phyloP scores from a whole-genome alignment of 176 grass and related monocot species.

The Bonia amplexicaulis region DNA sequence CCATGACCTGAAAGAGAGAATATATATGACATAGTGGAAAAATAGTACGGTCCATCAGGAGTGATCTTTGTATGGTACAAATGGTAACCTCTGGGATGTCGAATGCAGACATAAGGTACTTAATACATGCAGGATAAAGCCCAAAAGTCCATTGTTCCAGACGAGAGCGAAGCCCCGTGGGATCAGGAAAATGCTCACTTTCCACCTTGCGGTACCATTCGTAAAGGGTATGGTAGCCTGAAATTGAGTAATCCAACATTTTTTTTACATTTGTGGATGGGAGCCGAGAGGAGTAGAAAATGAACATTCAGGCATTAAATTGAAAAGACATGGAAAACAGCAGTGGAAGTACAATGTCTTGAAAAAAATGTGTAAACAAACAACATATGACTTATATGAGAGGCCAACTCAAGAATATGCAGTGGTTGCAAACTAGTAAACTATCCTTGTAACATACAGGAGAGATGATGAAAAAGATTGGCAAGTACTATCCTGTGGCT shows the following conservation, averaged over 20 bases:
- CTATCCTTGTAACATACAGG: neutral
- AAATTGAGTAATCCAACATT: neutral
- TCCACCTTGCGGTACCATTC: slow-evolving; percentile 94
- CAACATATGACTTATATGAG: neutral
- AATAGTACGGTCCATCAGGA: neutral
- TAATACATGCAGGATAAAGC: slow-evolving; percentile 94
- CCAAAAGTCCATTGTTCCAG: slow-evolving; percentile 91
- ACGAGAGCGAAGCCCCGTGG: slow-evolving; percentile 67
- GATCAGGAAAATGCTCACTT: slow-evolving; percentile 91
- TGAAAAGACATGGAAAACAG: neutral
- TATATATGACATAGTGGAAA: neutral
- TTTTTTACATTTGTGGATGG: slow-evolving; percentile 10
- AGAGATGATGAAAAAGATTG: neutral
- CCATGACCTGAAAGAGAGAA: slow-evolving; percentile 68
- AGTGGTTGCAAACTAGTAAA: neutral
- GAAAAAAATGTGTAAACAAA: neutral
- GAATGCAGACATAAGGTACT: slow-evolving; percentile 99
- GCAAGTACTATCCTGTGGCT: neutral
- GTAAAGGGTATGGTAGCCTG: slow-evolving; percentile 95
- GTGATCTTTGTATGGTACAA: neutral
- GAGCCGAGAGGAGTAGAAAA: neutral
- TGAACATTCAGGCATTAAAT: neutral
- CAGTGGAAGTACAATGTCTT: neutral
- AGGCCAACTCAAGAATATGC: neutral
- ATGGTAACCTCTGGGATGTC: slow-evolving; percentile 84